A percentile compares a stretch with the other conserved stretches of the same genome.
Conservation (phyloP, 306 rosid genomes). For the Crotalaria pallida region DNA sequence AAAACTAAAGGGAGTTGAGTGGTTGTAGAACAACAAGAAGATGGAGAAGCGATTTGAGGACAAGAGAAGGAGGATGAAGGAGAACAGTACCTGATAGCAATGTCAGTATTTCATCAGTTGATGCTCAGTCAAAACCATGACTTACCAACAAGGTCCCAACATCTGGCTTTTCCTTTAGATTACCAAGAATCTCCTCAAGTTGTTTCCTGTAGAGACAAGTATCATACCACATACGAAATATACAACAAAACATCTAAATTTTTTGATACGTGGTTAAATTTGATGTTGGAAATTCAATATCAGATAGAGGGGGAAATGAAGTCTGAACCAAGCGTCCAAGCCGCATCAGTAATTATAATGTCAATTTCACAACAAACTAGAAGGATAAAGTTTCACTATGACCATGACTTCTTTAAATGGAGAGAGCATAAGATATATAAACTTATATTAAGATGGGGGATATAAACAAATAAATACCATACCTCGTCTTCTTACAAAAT, state of each 20-base stretch:
- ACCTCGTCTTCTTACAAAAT: too few species aligned
- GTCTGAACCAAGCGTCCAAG: background rate
- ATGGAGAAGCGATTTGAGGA: too few species aligned
- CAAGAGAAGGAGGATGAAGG: too few species aligned
- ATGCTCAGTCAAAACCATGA: too few species aligned
- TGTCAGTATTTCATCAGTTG: background rate
- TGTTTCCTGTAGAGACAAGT: constrained; percentile 67
- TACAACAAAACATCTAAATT: constrained; percentile 2
- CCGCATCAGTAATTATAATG: background rate
- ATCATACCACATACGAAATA: constrained; percentile 10
- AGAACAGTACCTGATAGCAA: background rate
- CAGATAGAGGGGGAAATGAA: too few species aligned
- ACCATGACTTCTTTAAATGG: constrained; percentile 19
- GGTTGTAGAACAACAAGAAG: too few species aligned
- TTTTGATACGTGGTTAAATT: background rate
- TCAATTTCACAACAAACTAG: constrained; percentile 11
- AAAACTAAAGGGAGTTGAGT: too few species aligned
- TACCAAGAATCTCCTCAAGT: too few species aligned
- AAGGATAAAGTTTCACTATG: constrained; percentile 2
- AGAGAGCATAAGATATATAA: background rate
- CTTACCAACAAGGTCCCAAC: too few species aligned
- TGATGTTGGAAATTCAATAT: background rate
- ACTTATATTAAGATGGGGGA: too few species aligned
- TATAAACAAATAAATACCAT: too few species aligned
- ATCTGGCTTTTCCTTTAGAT: too few species aligned